Evolutionary conservation across 306 rosid genomes (phyloP).

Genomic region (Elaeagnus macrophylla): DNA sequence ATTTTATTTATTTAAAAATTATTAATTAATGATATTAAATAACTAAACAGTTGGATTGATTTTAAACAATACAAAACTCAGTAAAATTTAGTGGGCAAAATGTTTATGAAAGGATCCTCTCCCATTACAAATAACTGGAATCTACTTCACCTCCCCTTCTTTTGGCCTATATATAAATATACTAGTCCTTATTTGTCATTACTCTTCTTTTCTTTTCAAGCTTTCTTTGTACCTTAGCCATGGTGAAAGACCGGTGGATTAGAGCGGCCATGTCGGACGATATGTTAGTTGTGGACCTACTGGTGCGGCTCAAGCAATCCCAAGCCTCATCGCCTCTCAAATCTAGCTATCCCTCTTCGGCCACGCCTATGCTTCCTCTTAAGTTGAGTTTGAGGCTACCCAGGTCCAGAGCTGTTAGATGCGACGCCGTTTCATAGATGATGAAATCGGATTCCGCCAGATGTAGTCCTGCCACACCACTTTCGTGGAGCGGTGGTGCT

Average conservation of each 20-base stretch:
- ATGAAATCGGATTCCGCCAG: constrained; percentile 54
- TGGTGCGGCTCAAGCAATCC: constrained; percentile 54
- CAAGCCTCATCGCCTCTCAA: constrained; percentile 31
- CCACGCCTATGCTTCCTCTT: constrained; percentile 16
- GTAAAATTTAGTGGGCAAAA: too few relatives aligned
- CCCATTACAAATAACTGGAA: constrained; percentile 54
- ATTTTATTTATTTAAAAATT: too few relatives aligned
- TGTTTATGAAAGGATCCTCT: too few relatives aligned
- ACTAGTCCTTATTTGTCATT: constrained; percentile 5
- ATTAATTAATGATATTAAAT: too few relatives aligned
- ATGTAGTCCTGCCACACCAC: constrained; percentile 90
- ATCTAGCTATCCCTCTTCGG: constrained; percentile 23
- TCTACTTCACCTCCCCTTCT: constrained; percentile 26
- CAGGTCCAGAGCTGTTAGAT: constrained; percentile 32
- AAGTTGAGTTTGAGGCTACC: constrained; percentile 60
- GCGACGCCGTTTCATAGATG: constrained; percentile 34
- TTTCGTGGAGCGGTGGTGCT: constrained; percentile 85
- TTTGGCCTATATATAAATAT: background rate
- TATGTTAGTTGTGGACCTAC: constrained; percentile 51
- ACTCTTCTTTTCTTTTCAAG: constrained; percentile 6
- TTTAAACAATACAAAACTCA: too few relatives aligned
- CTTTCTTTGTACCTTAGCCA: constrained; percentile 10
- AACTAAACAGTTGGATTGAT: too few relatives aligned
- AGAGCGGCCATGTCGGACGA: constrained; percentile 66
- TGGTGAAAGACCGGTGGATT: constrained; percentile 56